Conservation (phyloP, 2,329 filamentous ascomycete species). For the Cytospora schulzeri region DNA sequence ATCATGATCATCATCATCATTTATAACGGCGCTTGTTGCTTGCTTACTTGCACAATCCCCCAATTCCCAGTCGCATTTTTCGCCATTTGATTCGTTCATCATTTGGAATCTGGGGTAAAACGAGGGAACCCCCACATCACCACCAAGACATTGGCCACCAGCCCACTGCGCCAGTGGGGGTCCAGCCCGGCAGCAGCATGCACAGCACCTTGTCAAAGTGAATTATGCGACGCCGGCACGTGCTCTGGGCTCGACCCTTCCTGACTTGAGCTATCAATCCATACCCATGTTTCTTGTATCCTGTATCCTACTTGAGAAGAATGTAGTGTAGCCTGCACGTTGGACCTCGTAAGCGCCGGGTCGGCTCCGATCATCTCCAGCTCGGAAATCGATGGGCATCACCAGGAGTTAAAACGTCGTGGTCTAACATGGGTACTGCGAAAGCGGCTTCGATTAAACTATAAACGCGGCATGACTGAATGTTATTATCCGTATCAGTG, state of each 20-base stretch:
- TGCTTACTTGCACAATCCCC: no score
- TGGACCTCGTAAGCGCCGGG: background rate
- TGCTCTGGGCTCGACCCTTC: background rate
- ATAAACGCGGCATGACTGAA: background rate
- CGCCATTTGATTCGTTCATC: background rate
- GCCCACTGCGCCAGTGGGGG: no score
- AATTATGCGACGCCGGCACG: background rate
- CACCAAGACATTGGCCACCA: background rate
- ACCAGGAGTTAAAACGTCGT: background rate
- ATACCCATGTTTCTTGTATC: no score
- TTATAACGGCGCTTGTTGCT: background rate
- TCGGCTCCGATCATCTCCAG: constrained; percentile 24
- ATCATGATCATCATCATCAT: background rate
- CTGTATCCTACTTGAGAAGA: no score
- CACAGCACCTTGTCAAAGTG: no score
- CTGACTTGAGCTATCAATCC: background rate
- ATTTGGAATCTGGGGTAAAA: constrained; percentile 18
- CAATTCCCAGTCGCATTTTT: background rate
- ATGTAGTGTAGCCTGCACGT: no score
- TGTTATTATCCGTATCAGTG: constrained; percentile 11
- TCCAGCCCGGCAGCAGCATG: no score
- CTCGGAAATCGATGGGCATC: constrained; percentile 15
- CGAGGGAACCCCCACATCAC: constrained; percentile 17
- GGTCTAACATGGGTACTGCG: constrained; percentile 14
- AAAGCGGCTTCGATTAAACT: constrained; percentile 16